A percentile compares a stretch with the other conserved stretches of the same genome.
phyloP scores from a whole-genome alignment of 2,329 filamentous ascomycete species.

The Fusarium zealandicum region DNA sequence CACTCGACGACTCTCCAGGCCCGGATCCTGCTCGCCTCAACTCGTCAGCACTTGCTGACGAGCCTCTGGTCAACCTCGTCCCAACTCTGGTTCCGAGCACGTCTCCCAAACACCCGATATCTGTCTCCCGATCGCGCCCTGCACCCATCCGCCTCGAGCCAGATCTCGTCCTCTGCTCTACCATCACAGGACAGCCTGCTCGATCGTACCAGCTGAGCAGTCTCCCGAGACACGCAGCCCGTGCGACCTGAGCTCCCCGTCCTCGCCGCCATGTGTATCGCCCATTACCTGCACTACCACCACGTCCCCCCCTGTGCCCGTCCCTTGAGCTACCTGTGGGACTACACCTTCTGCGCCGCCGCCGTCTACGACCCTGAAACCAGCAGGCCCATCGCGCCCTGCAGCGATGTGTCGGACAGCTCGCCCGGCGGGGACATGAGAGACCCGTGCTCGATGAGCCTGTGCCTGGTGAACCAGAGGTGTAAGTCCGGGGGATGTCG shows the following conservation, averaged over 20 bases:
- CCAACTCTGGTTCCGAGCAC: background rate
- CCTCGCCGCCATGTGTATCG: slow-evolving; percentile 55
- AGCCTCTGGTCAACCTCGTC: background rate
- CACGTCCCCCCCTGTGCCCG: slow-evolving; percentile 54
- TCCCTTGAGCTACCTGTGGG: slow-evolving; percentile 50
- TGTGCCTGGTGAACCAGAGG: slow-evolving; percentile 54
- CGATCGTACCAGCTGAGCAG: slow-evolving; percentile 33
- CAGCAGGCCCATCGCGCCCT: slow-evolving; percentile 36
- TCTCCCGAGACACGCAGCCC: slow-evolving; percentile 38
- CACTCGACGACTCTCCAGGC: background rate
- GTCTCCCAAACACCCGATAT: background rate
- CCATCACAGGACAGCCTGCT: background rate
- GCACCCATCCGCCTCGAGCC: background rate
- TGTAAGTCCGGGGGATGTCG: slow-evolving; percentile 59
- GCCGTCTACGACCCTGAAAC: slow-evolving; percentile 45
- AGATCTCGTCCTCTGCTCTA: slow-evolving; percentile 11
- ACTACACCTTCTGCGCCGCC: slow-evolving; percentile 54
- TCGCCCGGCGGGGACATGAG: slow-evolving; percentile 43
- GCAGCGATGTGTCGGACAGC: slow-evolving; percentile 25
- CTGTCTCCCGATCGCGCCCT: background rate
- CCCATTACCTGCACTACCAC: slow-evolving; percentile 60
- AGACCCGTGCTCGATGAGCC: slow-evolving; percentile 55
- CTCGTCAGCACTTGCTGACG: background rate
- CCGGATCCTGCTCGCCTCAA: background rate
- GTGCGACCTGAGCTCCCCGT: slow-evolving; percentile 17